Base-by-base conservation (phyloP, 805 yeast species). In the Schwanniomyces yamadae region DNA sequence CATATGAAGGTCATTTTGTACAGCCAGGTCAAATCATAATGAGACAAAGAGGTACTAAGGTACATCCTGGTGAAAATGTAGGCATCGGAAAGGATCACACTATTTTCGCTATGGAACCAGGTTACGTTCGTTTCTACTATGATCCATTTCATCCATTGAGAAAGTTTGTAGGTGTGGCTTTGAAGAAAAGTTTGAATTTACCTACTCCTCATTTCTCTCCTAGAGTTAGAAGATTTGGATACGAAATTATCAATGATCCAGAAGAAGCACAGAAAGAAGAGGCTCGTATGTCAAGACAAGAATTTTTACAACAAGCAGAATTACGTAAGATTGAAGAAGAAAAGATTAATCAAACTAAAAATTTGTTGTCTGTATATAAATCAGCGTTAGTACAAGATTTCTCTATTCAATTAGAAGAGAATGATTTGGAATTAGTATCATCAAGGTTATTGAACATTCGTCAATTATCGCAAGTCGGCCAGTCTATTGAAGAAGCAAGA, bases 91-190 rank as follows among this genome's bases (percentile, higher is more conserved):
- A 79, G 52, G 98, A 93, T 59, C 97, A 90, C 60, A 91, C 99
- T 2, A 75, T 93, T 21, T 88, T 72, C 59, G 96, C 99, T 3
- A 52, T 71, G 23, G 98, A 93, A 56, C 96, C 96, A 3, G 99
- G 99, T 17, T 88, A 70, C 58, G 97, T 91, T 20, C 77, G 95
- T 45, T 93, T 78, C 63, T 93, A 93, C 62, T 66, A 82, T 42
- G 96, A 93, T 67, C 98, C 99, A 4, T 93, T 93, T 73, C 98
- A 93, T 55, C 97, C 98, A 28, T 78, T 80, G 57, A 80, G 97
- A 56, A 84, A 81, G 55, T 87, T 86, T 55, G 84, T 89, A 45
- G 99, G 99, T 25, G 80, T 93, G 24, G 89, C 95, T 0, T 71
- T 93, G 34, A 66, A 65, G 24, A 72, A 73, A 40, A 84, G 80